Base-by-base conservation (phyloP, 1,284 basidiomycete genomes). In the Rhodotorula sp. region DNA sequence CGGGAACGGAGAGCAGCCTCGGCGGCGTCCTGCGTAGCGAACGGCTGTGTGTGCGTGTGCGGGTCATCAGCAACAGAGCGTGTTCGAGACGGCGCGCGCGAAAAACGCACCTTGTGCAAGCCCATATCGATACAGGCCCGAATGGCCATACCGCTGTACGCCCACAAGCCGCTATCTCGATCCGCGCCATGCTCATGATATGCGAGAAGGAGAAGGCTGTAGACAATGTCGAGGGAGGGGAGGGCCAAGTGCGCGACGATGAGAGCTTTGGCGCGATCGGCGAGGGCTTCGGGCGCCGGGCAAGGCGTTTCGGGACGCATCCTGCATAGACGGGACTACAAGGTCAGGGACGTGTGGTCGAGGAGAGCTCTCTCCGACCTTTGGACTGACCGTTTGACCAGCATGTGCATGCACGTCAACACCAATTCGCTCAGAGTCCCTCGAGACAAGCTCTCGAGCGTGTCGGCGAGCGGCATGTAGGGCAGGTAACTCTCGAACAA, bases 191-290 rank as follows among this genome's bases (percentile, higher is more conserved):
- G 68, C 49, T 71, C 70, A 38, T 64, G 67, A 57, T 71, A 71
- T 7, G 70, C 67, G 7, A 71, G 31, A 12, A 71, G 60, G 31
- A 71, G 52, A 18, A 71, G 62, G 1, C 67, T 65, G 38, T 64
- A 71, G 31, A 68, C 68, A 16, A 58, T 63, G 28, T 71, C 67
- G 56, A 71, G 52, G 26, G 67, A 59, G 4, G 70, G 70, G 18
- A 69, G 55, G 12, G 70, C 67, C n/a, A 71, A 50, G 58, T 71
- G 70, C 23, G 70, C 60, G 58, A 71, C 63, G n/a, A 59, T 59
- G 34, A 71, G 62, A 8, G 63, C 56, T 54, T 68, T 69, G 8
- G 70, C 70, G 59, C 70, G 61, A n/a, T 64, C 67, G 28, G 70
- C 67, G 52, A 59, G 68, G 18, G 54, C n/a, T 38, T 71, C 70